Evolutionary conservation across 1,284 basidiomycete genomes (phyloP).

Genomic region (Pyrrhoderma noxium): DNA sequence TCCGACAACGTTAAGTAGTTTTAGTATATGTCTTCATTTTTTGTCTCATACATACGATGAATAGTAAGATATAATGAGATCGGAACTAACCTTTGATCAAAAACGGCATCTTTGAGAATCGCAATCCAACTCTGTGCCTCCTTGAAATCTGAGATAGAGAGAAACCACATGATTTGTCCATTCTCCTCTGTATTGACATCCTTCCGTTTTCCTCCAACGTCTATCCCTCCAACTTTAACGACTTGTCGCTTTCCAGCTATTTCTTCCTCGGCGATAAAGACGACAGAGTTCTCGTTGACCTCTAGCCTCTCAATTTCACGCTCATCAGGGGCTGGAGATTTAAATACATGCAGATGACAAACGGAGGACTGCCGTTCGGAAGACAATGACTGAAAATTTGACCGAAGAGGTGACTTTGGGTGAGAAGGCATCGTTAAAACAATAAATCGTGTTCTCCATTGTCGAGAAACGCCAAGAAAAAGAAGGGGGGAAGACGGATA

Average conservation of each 20-base stretch:
- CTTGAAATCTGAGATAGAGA: conserved; percentile 51
- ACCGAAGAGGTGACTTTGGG: conserved; percentile 3
- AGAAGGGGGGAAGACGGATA: conserved; percentile 59
- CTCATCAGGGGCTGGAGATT: conserved; percentile 47
- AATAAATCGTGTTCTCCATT: conserved; percentile 62
- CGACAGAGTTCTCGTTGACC: conserved; percentile 66
- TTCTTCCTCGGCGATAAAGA: conserved; percentile 64
- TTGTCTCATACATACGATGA: not conserved
- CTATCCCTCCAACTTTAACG: conserved; percentile 57
- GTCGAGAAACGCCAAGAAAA: conserved; percentile 60
- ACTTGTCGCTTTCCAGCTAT: conserved; percentile 55
- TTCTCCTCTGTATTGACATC: conserved; percentile 39
- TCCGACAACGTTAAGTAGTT: not conserved
- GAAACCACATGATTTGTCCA: conserved; percentile 49
- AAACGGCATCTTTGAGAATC: conserved; percentile 60
- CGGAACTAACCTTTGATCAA: conserved; percentile 53
- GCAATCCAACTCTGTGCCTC: conserved; percentile 70
- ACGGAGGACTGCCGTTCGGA: conserved; percentile 24
- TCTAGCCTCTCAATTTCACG: conserved; percentile 63
- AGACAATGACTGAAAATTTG: conserved; percentile 18
- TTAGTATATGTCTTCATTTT: not conserved
- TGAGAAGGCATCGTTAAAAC: conserved; percentile 48
- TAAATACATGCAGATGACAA: conserved; percentile 68
- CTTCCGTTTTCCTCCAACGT: conserved; percentile 44
- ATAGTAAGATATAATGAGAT: conserved; percentile 5